These are phyloP conservation scores for Actinidia arguta DNA, from an alignment of 179 eudicot genomes.

Conservation along the genomic window DNA sequence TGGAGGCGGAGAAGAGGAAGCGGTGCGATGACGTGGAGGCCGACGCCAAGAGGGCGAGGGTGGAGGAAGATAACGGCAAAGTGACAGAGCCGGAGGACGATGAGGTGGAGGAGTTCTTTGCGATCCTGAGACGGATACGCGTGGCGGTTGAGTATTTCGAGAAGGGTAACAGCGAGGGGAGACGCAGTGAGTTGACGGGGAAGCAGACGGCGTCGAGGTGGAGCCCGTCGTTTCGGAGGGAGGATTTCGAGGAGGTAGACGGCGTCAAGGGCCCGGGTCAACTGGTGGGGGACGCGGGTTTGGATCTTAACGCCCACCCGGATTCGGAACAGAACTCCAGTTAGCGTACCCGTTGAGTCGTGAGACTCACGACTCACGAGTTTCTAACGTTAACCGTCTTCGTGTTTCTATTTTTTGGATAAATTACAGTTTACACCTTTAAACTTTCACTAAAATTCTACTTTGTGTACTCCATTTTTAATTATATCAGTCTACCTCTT, in stretches of 20 bases:
- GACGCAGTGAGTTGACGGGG: not conserved
- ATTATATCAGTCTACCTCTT: too few relatives aligned
- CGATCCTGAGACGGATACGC: conserved; percentile 1
- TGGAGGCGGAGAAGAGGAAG: conserved; percentile 14
- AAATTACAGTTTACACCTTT: too few relatives aligned
- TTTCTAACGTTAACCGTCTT: too few relatives aligned
- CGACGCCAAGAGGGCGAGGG: not conserved
- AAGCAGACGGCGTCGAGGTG: not conserved
- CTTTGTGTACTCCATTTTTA: too few relatives aligned
- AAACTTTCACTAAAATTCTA: too few relatives aligned
- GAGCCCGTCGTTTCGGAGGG: not conserved
- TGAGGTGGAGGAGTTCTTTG: conserved; percentile 22
- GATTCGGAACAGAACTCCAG: not conserved
- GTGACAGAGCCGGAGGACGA: not conserved
- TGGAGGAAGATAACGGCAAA: not conserved
- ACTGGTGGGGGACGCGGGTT: not conserved
- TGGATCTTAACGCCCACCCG: conserved; percentile 35
- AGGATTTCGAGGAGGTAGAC: conserved; percentile 13
- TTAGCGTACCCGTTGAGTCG: not conserved
- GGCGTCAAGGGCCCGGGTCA: not conserved
- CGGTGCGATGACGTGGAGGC: not conserved
- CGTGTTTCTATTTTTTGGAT: too few relatives aligned
- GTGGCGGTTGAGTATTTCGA: conserved; percentile 5
- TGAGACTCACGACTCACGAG: too few relatives aligned
- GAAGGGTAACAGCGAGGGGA: not conserved